A percentile compares a stretch with the other conserved stretches of the same genome.
Evolutionary conservation across 139 green algal species (phyloP).

Genomic region (Tetradesmus obliquus): DNA sequence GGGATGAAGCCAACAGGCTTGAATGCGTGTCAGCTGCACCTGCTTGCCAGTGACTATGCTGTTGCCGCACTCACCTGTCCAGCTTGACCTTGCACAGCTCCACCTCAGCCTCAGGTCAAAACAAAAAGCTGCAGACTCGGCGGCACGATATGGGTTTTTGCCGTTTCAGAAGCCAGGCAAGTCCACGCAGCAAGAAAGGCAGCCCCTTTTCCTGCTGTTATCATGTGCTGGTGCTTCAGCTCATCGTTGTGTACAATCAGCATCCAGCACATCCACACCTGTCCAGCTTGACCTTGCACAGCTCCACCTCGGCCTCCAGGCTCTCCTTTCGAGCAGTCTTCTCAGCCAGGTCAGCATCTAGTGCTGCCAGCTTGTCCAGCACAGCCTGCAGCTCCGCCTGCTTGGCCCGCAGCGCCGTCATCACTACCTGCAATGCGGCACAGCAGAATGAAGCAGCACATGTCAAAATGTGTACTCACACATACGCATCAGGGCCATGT

Average conservation of each 20-base stretch:
- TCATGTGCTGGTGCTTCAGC: neutral
- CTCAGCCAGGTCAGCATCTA: conserved; percentile 80
- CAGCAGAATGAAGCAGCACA: neutral
- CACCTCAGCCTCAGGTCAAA: conserved; percentile 67
- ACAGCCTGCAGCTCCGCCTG: conserved; percentile 81
- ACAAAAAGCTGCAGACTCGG: too few species aligned
- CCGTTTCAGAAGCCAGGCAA: too few species aligned
- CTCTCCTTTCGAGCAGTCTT: conserved; percentile 66
- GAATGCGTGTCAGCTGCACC: too few species aligned
- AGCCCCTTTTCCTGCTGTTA: neutral
- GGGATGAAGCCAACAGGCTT: too few species aligned
- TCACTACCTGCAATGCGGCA: conserved; percentile 61
- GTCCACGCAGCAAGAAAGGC: neutral
- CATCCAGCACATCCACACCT: neutral
- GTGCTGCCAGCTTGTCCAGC: conserved; percentile 80
- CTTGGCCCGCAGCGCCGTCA: conserved; percentile 73
- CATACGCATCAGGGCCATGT: neutral
- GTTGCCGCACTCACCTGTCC: conserved; percentile 39
- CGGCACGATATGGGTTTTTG: too few species aligned
- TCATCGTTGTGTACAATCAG: too few species aligned
- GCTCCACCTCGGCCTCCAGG: conserved; percentile 79
- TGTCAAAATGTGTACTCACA: neutral
- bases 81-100: conserved; percentile 82
- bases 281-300: conserved; percentile 82
- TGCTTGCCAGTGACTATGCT: too few species aligned